A percentile compares a stretch with the other conserved stretches of the same genome.
Conservation (phyloP, 75 land plant species). For the Larix kaempferi region DNA sequence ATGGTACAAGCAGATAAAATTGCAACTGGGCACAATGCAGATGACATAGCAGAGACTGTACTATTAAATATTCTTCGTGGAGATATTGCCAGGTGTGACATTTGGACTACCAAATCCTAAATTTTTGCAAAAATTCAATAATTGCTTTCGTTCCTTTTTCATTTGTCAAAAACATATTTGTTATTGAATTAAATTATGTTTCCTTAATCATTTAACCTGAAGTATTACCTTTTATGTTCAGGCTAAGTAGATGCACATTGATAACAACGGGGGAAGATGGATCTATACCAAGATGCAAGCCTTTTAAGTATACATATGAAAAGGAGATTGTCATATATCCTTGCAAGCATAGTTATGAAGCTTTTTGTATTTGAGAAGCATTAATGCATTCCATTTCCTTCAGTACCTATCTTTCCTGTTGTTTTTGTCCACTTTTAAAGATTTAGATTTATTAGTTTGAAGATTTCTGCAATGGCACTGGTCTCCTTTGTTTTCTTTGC, state of each 20-base stretch:
- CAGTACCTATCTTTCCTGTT: neutral
- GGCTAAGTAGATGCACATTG: slow-evolving; percentile 84
- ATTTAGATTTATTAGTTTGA: neutral
- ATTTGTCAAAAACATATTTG: neutral
- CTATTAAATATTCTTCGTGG: slow-evolving; percentile 92
- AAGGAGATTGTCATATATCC: slow-evolving; percentile 99
- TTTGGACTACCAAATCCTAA: neutral
- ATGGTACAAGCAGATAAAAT: slow-evolving; percentile 85
- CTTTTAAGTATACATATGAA: slow-evolving; percentile 98
- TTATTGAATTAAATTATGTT: neutral
- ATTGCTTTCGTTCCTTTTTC: slow-evolving; percentile 1
- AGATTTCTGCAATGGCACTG: neutral
- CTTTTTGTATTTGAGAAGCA: neutral
- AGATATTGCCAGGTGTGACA: slow-evolving; percentile 88
- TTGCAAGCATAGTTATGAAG: slow-evolving; percentile 9
- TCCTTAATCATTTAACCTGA: neutral
- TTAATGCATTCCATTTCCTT: neutral
- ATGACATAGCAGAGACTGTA: slow-evolving; percentile 99
- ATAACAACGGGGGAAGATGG: slow-evolving; percentile 99
- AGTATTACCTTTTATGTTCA: slow-evolving; percentile 19
- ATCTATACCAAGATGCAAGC: slow-evolving; percentile 98
- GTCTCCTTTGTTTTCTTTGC: neutral
- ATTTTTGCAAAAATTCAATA: neutral
- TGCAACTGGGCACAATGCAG: slow-evolving; percentile 98
- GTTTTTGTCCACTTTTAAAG: neutral